Evolutionary conservation across 2,329 filamentous ascomycete species (phyloP).

Genomic region (Kalaharituber pfeilii): DNA sequence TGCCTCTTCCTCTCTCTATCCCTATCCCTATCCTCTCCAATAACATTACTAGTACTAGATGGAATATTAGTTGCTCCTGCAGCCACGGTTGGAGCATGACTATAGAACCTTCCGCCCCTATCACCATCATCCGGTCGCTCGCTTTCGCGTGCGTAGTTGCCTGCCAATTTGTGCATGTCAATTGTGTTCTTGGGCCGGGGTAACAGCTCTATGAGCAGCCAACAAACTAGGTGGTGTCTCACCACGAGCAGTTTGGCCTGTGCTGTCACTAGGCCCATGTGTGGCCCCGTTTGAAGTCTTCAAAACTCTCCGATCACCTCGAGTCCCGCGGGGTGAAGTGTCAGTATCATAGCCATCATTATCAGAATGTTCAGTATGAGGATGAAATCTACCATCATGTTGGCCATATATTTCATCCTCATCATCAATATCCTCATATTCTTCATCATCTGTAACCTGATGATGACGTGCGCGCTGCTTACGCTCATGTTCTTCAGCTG

Average conservation of each 20-base stretch:
- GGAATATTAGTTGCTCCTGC: background rate
- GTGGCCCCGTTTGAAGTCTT: background rate
- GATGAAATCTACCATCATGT: background rate
- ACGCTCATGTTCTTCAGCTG: slow-evolving; percentile 15
- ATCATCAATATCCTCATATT: slow-evolving; percentile 18
- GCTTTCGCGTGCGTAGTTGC: background rate
- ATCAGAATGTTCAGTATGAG: background rate
- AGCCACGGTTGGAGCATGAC: background rate
- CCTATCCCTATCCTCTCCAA: background rate
- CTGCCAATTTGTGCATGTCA: background rate
- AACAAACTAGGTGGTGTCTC: background rate
- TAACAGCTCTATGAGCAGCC: background rate
- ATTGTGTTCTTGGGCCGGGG: background rate
- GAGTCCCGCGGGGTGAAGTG: background rate
- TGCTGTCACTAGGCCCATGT: too few relatives aligned
- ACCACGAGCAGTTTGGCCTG: background rate
- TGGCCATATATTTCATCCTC: slow-evolving; percentile 8
- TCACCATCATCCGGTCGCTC: background rate
- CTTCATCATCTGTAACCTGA: slow-evolving; percentile 12
- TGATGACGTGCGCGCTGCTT: slow-evolving; percentile 1
- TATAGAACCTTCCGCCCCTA: background rate
- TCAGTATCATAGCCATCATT: background rate
- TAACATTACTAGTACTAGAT: background rate
- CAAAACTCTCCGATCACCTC: background rate
- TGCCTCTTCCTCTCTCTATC: background rate